A percentile compares a stretch with the other conserved stretches of the same genome.
Conservation (phyloP, 129 eudicot genomes). For the Ambrosia artemisiifolia region DNA sequence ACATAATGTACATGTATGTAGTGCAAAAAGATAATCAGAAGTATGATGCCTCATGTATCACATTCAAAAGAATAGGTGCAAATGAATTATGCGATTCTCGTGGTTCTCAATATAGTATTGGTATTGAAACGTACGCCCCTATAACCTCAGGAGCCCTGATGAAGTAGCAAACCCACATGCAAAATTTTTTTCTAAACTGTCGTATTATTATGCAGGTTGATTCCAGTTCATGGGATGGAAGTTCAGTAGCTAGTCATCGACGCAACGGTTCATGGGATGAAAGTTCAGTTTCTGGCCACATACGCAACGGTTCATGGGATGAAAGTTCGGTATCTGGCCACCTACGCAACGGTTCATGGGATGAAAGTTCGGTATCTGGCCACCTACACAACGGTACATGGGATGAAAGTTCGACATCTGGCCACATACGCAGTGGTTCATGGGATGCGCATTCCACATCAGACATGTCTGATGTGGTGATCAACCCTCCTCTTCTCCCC, state of each 20-base stretch:
- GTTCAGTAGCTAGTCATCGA: neutral
- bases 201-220: conserved; percentile 20
- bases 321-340: conserved; percentile 12
- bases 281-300: neutral
- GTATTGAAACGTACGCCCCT: no score
- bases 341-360: conserved; percentile 31
- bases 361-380: conserved; percentile 19
- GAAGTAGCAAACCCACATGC: conserved; percentile 9
- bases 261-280: conserved; percentile 16
- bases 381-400: conserved; percentile 8
- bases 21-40: no score
- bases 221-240: conserved; percentile 9
- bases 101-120: no score
- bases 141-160: neutral
- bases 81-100: no score
- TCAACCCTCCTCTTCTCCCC: conserved; percentile 34
- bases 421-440: conserved; percentile 3
- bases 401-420: conserved; percentile 4
- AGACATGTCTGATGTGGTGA: conserved; percentile 36
- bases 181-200: neutral
- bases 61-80: no score
- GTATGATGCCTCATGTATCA: no score
- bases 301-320: conserved; percentile 35
- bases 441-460: conserved; percentile 45
- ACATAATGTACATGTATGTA: no score